These are phyloP conservation scores for Chlamydomonas sp. DNA, from an alignment of 139 green algal species.

Conservation along the genomic window DNA sequence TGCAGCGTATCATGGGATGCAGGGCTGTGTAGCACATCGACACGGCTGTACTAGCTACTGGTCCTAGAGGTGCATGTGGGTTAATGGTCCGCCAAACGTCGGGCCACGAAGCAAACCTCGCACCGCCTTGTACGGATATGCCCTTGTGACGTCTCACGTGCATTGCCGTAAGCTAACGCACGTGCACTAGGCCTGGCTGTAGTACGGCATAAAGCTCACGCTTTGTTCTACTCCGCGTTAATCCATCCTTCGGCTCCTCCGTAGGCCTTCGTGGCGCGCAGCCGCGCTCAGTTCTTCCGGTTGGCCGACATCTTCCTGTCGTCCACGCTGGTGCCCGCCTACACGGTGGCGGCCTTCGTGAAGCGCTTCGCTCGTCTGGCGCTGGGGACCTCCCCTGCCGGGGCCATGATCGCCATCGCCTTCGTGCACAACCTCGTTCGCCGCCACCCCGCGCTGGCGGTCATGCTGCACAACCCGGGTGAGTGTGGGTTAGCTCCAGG, in stretches of 20 bases:
- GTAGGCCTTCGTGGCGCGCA: constrained; percentile 31
- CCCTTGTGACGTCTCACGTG: too few relatives aligned
- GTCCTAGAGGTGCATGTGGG: too few relatives aligned
- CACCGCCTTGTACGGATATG: too few relatives aligned
- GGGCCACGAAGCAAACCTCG: too few relatives aligned
- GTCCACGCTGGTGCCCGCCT: constrained; percentile 91
- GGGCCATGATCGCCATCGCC: constrained; percentile 80
- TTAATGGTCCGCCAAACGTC: too few relatives aligned
- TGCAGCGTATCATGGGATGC: too few relatives aligned
- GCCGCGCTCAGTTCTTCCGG: constrained; percentile 65
- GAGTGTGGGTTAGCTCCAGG: neutral
- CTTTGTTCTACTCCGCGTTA: neutral
- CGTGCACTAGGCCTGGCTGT: too few relatives aligned
- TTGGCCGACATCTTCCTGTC: constrained; percentile 93
- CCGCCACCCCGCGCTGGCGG: constrained; percentile 86
- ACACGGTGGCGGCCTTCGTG: constrained; percentile 94
- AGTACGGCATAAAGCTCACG: too few relatives aligned
- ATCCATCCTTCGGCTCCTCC: neutral
- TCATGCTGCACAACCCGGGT: constrained; percentile 83
- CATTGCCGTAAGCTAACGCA: too few relatives aligned
- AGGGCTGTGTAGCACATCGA: too few relatives aligned
- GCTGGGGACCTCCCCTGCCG: constrained; percentile 75
- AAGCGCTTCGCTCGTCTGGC: constrained; percentile 91
- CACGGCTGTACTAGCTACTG: too few relatives aligned
- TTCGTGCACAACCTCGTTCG: constrained; percentile 97